phyloP scores from a whole-genome alignment of 2,329 filamentous ascomycete species.

The Xylariales sp. region DNA sequence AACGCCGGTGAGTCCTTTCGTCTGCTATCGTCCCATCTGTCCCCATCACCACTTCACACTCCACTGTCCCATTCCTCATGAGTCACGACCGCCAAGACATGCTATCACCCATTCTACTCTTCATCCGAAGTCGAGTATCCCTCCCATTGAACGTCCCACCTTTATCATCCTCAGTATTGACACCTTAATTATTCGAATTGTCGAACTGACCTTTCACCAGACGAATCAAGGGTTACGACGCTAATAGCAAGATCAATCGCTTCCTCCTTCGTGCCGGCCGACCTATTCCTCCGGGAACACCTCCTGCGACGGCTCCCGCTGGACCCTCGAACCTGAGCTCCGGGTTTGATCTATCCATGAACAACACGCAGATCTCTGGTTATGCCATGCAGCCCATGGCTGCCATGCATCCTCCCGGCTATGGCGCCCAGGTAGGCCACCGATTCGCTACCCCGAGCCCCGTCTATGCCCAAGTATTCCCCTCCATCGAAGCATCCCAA shows the following conservation, averaged over 20 bases:
- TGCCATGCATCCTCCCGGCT: neutral
- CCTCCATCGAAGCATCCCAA: neutral
- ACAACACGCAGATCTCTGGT: too few species aligned
- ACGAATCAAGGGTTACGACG: constrained; percentile 11
- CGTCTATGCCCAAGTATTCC: neutral
- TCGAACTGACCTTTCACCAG: neutral
- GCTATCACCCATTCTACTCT: too few species aligned
- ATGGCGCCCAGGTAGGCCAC: neutral
- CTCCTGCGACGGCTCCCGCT: too few species aligned
- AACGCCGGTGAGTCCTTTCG: constrained; percentile 11
- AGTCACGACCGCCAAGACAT: too few species aligned
- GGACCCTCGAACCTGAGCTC: too few species aligned
- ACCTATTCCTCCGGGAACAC: neutral
- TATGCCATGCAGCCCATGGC: constrained; percentile 4
- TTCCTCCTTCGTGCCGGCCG: constrained; percentile 7
- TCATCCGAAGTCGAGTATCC: too few species aligned
- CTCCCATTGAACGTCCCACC: too few species aligned
- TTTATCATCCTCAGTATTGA: neutral
- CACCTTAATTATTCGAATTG: neutral
- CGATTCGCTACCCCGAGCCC: neutral
- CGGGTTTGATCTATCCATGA: too few species aligned
- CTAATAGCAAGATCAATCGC: constrained; percentile 11
- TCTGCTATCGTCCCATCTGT: too few species aligned
- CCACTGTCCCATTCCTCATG: too few species aligned
- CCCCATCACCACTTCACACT: too few species aligned